Evolutionary conservation across 2,329 filamentous ascomycete species (phyloP), one percentile per base, ranked within the genome.

Genomic region (Fusarium sp.): DNA sequence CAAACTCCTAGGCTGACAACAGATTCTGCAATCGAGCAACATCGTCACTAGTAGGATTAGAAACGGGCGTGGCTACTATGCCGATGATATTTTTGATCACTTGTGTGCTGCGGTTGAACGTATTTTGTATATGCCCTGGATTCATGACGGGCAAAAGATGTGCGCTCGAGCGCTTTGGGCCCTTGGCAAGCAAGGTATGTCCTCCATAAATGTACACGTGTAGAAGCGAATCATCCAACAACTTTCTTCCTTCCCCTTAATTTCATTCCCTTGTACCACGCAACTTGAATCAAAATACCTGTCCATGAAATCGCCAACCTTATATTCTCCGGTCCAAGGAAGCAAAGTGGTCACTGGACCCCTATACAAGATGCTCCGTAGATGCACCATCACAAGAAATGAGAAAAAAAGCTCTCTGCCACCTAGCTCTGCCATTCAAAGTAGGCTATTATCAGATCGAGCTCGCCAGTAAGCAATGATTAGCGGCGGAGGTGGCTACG

Each of bases 401-500:
- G 33, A 51, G 45, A 46, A 35, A 31, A 31, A 72, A 60, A 63
- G 49, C 25, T 39, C 45, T 52, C 3, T 19, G 37, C 54, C 56
- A 27, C 21, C 31, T 41, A 44, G 59, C 23, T 63, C 67, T 72
- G 23, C 27, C 44, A 33, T 60, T 56, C 38, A 54, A 54, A 41
- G 44, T 21, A 39, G 63, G 44, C 54, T 58, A 68, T 70, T 21
- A 70, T 66, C 61, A 76, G 72, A 55, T 44, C 18, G 56, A 63
- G 54, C 59, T 58, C 46, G 39, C 44, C 52, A 41, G 56, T 18
- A 27, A 46, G 19, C 31, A 56, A 23, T 51, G 31, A 59, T 76
- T 77, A 81, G 60, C 76, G 73, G 42, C 69, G 79, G 60, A 72
- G 74, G 72, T 74, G 76, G 72, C 75, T 76, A 49, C 79, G 81